A percentile compares a stretch with the other conserved stretches of the same genome.
phyloP scores from a whole-genome alignment of 2,329 filamentous ascomycete species.

The Penicillium brevicompactum region DNA sequence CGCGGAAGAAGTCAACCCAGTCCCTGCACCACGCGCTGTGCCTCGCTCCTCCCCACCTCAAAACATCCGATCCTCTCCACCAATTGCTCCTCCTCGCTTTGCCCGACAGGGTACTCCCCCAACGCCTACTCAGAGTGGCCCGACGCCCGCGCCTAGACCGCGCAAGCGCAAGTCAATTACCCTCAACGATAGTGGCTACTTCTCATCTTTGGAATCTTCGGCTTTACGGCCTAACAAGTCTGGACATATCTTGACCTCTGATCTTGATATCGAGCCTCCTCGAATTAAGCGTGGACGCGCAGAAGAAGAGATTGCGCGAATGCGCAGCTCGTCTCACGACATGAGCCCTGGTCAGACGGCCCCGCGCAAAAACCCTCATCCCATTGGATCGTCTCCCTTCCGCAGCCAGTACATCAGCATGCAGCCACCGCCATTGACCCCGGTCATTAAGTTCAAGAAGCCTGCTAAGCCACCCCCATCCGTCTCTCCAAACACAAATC shows the following conservation, averaged over 20 bases:
- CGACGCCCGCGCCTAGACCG: slow-evolving; percentile 65
- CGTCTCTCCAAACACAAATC: slow-evolving; percentile 88
- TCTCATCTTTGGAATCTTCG: slow-evolving; percentile 93
- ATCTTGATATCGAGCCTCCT: slow-evolving; percentile 71
- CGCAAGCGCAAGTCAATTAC: slow-evolving; percentile 77
- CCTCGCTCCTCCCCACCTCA: slow-evolving; percentile 53
- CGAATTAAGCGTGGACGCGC: slow-evolving; percentile 85
- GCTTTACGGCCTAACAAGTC: slow-evolving; percentile 71
- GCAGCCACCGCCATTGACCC: slow-evolving; percentile 77
- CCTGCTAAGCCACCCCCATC: slow-evolving; percentile 69
- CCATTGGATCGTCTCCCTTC: slow-evolving; percentile 67
- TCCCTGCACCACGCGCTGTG: slow-evolving; percentile 24
- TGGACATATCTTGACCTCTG: slow-evolving; percentile 70
- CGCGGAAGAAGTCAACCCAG: slow-evolving; percentile 49
- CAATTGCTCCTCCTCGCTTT: slow-evolving; percentile 63
- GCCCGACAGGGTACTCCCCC: slow-evolving; percentile 69
- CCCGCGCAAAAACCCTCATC: slow-evolving; percentile 34
- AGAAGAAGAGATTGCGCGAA: slow-evolving; percentile 91
- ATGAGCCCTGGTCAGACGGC: slow-evolving; percentile 68
- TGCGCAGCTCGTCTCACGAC: slow-evolving; percentile 89
- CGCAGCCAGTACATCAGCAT: slow-evolving; percentile 60
- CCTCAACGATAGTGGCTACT: slow-evolving; percentile 94
- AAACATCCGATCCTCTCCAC: slow-evolving; percentile 85
- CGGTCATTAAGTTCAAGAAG: slow-evolving; percentile 77
- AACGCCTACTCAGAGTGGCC: slow-evolving; percentile 66